phyloP scores from a whole-genome alignment of 306 rosid genomes.

The Alnus rubra region DNA sequence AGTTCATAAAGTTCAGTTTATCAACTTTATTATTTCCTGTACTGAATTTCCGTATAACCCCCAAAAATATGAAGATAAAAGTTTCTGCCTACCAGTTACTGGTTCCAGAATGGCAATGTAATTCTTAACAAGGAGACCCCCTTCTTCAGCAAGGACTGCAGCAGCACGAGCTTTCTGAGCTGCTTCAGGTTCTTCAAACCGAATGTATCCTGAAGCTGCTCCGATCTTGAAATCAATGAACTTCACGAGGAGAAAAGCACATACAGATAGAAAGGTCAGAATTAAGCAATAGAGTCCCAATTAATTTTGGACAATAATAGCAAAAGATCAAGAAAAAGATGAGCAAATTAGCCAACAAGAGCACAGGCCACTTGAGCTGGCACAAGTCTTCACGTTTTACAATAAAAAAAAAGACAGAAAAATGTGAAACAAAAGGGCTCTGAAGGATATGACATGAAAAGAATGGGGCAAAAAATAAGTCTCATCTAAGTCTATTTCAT shows the following conservation, averaged over 20 bases:
- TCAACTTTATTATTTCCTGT: not conserved
- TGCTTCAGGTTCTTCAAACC: conserved; percentile 80
- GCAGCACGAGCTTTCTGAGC: conserved; percentile 91
- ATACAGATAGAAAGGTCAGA: conserved; percentile 19
- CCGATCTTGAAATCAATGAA: conserved; percentile 85
- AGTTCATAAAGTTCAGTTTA: not conserved
- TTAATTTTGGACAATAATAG: not conserved
- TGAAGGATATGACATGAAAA: not conserved
- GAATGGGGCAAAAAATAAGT: not conserved
- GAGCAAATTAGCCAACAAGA: not conserved
- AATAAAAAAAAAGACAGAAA: not conserved
- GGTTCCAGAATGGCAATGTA: conserved; percentile 73
- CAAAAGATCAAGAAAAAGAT: not conserved
- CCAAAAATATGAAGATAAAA: not conserved
- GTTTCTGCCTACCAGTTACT: conserved; percentile 57
- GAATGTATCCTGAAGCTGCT: conserved; percentile 74
- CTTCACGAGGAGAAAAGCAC: conserved; percentile 35
- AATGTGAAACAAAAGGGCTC: not conserved
- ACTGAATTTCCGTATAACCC: not conserved
- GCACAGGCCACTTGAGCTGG: not conserved
- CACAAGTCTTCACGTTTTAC: not conserved
- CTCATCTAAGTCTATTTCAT: not conserved
- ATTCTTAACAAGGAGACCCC: conserved; percentile 76
- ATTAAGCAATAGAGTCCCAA: conserved; percentile 9
- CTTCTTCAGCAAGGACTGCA: conserved; percentile 69